Conservation (phyloP, 176 grass and related monocot species). For the Thalia dealbata region DNA sequence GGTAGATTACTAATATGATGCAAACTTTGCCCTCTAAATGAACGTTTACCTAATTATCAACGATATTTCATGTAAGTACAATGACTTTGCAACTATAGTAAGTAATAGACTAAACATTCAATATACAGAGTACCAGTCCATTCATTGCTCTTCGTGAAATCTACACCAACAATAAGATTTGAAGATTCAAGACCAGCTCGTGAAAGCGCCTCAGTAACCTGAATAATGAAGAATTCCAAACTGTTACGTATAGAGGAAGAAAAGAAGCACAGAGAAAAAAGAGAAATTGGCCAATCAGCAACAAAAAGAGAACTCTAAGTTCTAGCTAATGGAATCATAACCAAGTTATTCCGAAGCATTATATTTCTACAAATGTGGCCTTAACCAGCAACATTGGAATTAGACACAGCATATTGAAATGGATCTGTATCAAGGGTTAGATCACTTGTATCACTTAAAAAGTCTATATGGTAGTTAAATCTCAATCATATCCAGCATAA, state of each 20-base stretch:
- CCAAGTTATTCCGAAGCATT: not conserved
- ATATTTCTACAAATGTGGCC: not conserved
- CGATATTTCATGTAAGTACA: not conserved
- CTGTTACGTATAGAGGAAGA: not conserved
- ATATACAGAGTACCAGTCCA: slow-evolving; percentile 4
- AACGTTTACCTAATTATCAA: slow-evolving; percentile 14
- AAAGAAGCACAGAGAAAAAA: not conserved
- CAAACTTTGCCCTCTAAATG: slow-evolving; percentile 8
- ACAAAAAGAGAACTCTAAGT: not conserved
- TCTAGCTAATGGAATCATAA: not conserved
- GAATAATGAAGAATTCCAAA: not conserved
- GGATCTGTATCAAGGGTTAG: not conserved
- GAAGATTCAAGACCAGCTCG: slow-evolving; percentile 16
- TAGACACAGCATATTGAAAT: not conserved
- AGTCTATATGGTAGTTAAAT: too few relatives aligned
- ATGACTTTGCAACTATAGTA: not conserved
- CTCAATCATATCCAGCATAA: too few relatives aligned
- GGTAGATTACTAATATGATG: slow-evolving; percentile 6
- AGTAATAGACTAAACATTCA: not conserved
- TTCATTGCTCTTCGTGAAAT: slow-evolving; percentile 20
- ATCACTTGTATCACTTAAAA: not conserved
- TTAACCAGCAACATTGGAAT: not conserved
- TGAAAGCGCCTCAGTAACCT: slow-evolving; percentile 15
- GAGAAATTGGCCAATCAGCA: too few relatives aligned
- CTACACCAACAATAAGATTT: slow-evolving; percentile 20